These are phyloP conservation scores for Paramecium bursaria DNA, from an alignment of 73 alveolate genomes.

Conservation along the genomic window DNA sequence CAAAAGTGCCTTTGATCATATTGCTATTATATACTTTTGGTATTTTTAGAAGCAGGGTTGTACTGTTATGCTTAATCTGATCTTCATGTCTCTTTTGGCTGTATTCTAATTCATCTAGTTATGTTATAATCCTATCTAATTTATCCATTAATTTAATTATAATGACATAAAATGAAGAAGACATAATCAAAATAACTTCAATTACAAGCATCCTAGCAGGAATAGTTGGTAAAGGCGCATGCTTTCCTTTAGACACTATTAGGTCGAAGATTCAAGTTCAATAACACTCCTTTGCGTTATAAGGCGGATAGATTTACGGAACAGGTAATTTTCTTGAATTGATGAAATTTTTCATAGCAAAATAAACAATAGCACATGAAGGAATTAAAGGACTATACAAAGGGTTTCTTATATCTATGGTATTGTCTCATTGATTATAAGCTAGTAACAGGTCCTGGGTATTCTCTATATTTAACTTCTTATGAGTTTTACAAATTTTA, in stretches of 20 bases:
- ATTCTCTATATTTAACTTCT: slow-evolving; percentile 62
- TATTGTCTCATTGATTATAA: slow-evolving; percentile 3
- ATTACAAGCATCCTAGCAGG: slow-evolving; percentile 66
- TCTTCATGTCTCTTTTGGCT: slow-evolving; percentile 35
- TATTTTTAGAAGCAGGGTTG: slow-evolving; percentile 12
- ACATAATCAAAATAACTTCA: not conserved
- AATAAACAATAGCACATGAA: slow-evolving; percentile 54
- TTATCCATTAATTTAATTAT: slow-evolving; percentile 41
- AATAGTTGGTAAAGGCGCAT: slow-evolving; percentile 30
- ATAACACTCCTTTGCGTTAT: not conserved
- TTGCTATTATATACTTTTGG: slow-evolving; percentile 23
- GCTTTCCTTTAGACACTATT: slow-evolving; percentile 66
- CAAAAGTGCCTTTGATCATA: slow-evolving; percentile 9
- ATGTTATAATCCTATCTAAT: slow-evolving; percentile 25
- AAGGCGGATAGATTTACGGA: not conserved
- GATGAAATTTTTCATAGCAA: not conserved
- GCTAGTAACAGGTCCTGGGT: slow-evolving; percentile 73
- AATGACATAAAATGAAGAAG: not conserved
- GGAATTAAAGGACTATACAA: slow-evolving; percentile 63
- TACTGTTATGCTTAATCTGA: not conserved
- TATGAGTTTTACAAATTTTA: slow-evolving; percentile 47
- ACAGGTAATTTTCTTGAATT: not conserved
- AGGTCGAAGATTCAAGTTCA: slow-evolving; percentile 60
- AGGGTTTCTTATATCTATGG: slow-evolving; percentile 68
- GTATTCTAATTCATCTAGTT: slow-evolving; percentile 39